Evolutionary conservation across 805 yeast genomes (phyloP), one percentile per base, ranked within the genome.

Genomic region (Metschnikowia cerradonensis): DNA sequence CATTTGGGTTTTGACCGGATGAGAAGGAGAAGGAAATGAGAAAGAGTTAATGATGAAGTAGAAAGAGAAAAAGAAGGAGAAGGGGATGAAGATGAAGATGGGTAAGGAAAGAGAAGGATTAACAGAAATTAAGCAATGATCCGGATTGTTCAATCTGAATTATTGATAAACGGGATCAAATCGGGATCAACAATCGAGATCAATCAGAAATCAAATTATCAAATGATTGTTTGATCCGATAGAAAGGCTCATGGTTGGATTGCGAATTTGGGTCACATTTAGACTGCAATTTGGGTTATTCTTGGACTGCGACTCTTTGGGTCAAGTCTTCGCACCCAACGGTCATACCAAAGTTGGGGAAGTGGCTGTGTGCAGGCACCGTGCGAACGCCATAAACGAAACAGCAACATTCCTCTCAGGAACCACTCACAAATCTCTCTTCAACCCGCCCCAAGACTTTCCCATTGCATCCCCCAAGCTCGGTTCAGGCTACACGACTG

Each of bases 271-370:
- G 35, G 35, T n/a, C 15, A 14, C 15, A 33, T 35, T 35, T 35
- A 17, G 38, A 10, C 19, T 17, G n/a, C 38, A n/a, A 23, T 39
- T 33, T 34, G 50, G 47, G n/a, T 6, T 32, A 15, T 26, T 40
- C 31, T 30, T 15, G 43, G 33, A 20, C 22, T 11, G 20, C 22
- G 30, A 10, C 30, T 26, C 17, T 15, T 40, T 26, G 43, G 30
- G 30, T 26, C 42, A 20, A 41, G 15, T 36, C 31, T 34, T 35
- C 47, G 49, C 47, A 30, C 48, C 48, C 48, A 41, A 31, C 39
- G 45, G 45, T 20, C 31, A 42, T 34, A 4, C 19, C 15, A 47
- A 40, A 32, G 32, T 40, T 47, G 46, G 43, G 45, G 49, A 32
- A 47, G 14, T 11, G 22, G 26, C 17, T 31, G 22, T 11, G 15